These are phyloP conservation scores for Termitomyces sp. DNA, from an alignment of 768 basidiomycete species.

Conservation along the genomic window DNA sequence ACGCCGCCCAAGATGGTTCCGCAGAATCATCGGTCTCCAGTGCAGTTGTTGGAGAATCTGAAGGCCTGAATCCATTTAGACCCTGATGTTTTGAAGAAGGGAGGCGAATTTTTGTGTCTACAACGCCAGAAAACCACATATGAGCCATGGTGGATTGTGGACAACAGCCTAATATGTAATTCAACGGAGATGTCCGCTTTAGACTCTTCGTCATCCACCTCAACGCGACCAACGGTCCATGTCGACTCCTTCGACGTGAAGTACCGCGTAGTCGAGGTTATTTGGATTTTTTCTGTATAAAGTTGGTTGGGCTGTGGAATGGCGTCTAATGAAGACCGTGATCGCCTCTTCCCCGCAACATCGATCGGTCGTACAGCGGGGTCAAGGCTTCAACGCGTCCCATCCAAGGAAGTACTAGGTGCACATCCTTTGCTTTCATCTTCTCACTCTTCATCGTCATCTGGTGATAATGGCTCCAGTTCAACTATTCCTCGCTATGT, in stretches of 20 bases:
- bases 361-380: constrained; percentile 55
- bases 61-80: constrained; percentile 7
- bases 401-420: constrained; percentile 52
- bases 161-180: background rate
- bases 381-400: constrained; percentile 33
- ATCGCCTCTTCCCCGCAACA: constrained; percentile 41
- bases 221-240: background rate
- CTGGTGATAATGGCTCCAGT: constrained; percentile 22
- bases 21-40: background rate
- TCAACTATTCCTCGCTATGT: constrained; percentile 47
- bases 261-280: background rate
- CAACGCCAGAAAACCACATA: constrained; percentile 7
- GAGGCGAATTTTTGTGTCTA: background rate
- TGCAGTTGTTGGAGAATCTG: background rate
- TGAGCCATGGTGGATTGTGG: constrained; percentile 9
- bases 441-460: constrained; percentile 25
- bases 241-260: background rate
- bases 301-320: constrained; percentile 18
- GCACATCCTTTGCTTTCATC: constrained; percentile 66
- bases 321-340: constrained; percentile 32
- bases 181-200: constrained; percentile 1
- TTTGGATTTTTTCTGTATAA: background rate
- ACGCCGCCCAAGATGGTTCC: constrained; percentile 12
- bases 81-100: constrained; percentile 3
- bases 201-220: background rate